These are phyloP conservation scores for Podila verticillata DNA, from an alignment of 192 early-diverging fungal genomes.

Conservation along the genomic window DNA sequence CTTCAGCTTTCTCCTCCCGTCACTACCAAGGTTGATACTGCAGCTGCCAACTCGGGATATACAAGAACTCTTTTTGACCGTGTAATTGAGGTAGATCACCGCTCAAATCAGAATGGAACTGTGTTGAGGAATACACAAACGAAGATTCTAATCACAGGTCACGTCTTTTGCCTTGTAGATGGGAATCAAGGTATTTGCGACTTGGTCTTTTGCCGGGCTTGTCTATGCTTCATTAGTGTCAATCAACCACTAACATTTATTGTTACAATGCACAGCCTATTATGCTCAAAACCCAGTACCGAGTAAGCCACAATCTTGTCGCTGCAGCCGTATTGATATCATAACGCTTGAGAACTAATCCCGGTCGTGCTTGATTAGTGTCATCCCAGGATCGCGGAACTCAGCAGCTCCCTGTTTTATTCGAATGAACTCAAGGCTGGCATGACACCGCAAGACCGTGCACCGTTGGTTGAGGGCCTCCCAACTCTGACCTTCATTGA, in stretches of 20 bases:
- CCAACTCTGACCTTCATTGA: slow-evolving; percentile 69
- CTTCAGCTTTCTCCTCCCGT: slow-evolving; percentile 88
- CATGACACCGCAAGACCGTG: slow-evolving; percentile 24
- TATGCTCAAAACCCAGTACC: slow-evolving; percentile 77
- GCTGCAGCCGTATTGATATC: no score
- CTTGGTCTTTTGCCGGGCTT: not conserved
- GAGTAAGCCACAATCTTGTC: slow-evolving; percentile 43
- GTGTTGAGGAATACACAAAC: no score
- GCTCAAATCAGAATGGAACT: no score
- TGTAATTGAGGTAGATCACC: slow-evolving; percentile 60
- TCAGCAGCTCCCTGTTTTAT: slow-evolving; percentile 77
- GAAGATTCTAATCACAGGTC: not conserved
- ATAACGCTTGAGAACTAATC: no score
- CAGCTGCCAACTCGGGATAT: slow-evolving; percentile 62
- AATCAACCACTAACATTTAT: no score
- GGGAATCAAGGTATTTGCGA: slow-evolving; percentile 38
- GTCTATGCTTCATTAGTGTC: not conserved
- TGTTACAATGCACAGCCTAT: slow-evolving; percentile 46
- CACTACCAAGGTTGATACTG: slow-evolving; percentile 56
- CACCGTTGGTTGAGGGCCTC: slow-evolving; percentile 58
- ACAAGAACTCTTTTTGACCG: slow-evolving; percentile 89
- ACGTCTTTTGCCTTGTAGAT: slow-evolving; percentile 16
- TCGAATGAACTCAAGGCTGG: slow-evolving; percentile 60
- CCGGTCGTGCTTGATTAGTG: slow-evolving; percentile 38
- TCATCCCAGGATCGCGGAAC: slow-evolving; percentile 67